Evolutionary conservation across 2,329 filamentous ascomycete genomes (phyloP).

Genomic region (Fusarium xyrophilum): DNA sequence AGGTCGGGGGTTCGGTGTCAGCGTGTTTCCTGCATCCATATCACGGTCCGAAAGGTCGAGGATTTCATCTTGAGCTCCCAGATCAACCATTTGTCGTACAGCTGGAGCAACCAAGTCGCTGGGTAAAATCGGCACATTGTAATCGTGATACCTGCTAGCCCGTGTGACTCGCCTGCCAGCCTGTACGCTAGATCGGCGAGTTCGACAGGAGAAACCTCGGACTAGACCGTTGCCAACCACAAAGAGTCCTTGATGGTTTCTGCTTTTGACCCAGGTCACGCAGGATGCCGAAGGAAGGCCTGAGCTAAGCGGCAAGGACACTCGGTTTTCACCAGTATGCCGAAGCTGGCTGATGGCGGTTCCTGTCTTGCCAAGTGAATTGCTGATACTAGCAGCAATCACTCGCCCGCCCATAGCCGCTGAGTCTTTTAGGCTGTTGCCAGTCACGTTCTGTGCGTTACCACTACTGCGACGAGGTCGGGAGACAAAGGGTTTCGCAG

Average conservation of each 20-base stretch:
- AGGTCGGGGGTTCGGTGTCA: constrained; percentile 56
- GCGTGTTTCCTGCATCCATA: constrained; percentile 61
- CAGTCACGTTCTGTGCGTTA: constrained; percentile 46
- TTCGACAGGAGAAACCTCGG: constrained; percentile 68
- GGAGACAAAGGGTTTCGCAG: constrained; percentile 66
- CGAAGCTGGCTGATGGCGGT: constrained; percentile 73
- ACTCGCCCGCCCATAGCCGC: constrained; percentile 75
- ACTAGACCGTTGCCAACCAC: constrained; percentile 71
- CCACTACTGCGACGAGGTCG: constrained; percentile 60
- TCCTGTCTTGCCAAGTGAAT: constrained; percentile 76
- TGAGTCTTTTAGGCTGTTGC: constrained; percentile 61
- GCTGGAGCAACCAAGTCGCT: constrained; percentile 65
- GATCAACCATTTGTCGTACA: constrained; percentile 60
- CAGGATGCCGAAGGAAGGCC: constrained; percentile 63
- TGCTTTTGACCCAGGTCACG: constrained; percentile 70
- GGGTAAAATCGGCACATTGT: constrained; percentile 68
- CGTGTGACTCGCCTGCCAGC: constrained; percentile 61
- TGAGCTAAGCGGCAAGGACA: constrained; percentile 68
- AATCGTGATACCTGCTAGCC: constrained; percentile 68
- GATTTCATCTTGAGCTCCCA: constrained; percentile 61
- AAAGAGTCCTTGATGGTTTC: constrained; percentile 67
- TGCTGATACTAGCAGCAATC: constrained; percentile 75
- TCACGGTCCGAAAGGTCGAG: constrained; percentile 61
- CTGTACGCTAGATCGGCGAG: constrained; percentile 61
- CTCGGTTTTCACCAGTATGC: constrained; percentile 77